Conservation (phyloP, 2,329 filamentous ascomycete genomes). For the Aureobasidium sp. region DNA sequence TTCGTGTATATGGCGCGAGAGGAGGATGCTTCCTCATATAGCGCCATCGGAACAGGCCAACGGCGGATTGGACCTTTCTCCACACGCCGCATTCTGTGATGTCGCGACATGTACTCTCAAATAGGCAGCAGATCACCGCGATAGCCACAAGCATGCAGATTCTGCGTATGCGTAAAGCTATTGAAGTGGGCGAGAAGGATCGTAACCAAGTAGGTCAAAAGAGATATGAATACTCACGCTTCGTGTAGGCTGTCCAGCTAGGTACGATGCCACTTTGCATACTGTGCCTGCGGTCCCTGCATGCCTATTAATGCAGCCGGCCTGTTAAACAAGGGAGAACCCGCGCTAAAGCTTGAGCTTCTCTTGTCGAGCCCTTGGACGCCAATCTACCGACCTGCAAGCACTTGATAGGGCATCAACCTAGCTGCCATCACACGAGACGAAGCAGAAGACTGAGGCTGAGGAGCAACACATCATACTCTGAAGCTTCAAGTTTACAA, state of each 20-base stretch:
- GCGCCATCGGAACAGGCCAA: background rate
- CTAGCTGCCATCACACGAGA: background rate
- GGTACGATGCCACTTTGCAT: too few relatives aligned
- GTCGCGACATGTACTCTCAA: too few relatives aligned
- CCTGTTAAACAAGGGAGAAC: background rate
- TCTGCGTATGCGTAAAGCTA: background rate
- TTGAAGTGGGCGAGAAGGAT: background rate
- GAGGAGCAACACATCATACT: background rate
- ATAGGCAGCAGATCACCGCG: background rate
- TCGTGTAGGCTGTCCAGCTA: background rate
- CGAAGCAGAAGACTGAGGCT: background rate
- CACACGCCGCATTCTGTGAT: background rate
- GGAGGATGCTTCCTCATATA: too few relatives aligned
- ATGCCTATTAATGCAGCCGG: background rate
- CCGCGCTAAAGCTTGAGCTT: background rate
- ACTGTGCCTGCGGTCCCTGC: background rate
- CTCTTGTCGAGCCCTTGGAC: background rate
- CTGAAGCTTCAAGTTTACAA: background rate
- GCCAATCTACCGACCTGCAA: background rate
- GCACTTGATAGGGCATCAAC: background rate
- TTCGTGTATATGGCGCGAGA: background rate
- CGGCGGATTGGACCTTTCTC: background rate
- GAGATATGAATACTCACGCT: background rate
- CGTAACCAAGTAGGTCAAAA: background rate
- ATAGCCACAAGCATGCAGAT: background rate